These are phyloP conservation scores for Vaccinium myrtillus DNA, from an alignment of 148 eudicot species.

Conservation along the genomic window DNA sequence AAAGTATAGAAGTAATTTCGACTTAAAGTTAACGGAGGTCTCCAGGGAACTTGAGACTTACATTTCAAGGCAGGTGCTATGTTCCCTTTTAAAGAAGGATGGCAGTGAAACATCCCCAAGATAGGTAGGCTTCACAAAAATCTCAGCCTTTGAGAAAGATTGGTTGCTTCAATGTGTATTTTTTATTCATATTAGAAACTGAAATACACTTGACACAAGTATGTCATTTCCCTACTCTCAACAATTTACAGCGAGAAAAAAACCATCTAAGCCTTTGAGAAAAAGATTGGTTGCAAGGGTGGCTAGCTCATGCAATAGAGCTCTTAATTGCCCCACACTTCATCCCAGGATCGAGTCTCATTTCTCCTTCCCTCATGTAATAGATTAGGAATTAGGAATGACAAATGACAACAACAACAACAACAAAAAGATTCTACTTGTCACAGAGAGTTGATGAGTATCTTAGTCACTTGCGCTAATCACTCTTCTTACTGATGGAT, in stretches of 20 bases:
- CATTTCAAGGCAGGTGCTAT: conserved; percentile 73
- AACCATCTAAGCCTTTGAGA: not conserved
- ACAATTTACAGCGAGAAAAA: not conserved
- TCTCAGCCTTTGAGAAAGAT: conserved; percentile 59
- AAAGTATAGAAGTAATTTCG: conserved; percentile 63
- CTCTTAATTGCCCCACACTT: too few relatives aligned
- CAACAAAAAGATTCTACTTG: too few relatives aligned
- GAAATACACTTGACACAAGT: not conserved
- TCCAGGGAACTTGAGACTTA: conserved; percentile 80
- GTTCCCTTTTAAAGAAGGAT: conserved; percentile 59
- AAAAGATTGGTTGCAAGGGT: too few relatives aligned
- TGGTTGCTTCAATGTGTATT: conserved; percentile 17
- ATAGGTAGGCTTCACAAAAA: conserved; percentile 27
- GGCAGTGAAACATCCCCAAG: conserved; percentile 62
- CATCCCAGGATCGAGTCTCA: too few relatives aligned
- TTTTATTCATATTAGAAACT: not conserved
- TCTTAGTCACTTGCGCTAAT: not conserved
- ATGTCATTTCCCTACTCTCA: not conserved
- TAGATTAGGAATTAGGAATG: too few relatives aligned
- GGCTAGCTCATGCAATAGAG: too few relatives aligned
- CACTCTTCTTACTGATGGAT: not conserved
- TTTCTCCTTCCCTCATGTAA: too few relatives aligned
- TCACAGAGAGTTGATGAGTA: not conserved
- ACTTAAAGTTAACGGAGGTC: conserved; percentile 72
- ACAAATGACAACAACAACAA: too few relatives aligned